Base-by-base conservation (phyloP, 257 asterid genomes). In the Solanum sitiens region DNA sequence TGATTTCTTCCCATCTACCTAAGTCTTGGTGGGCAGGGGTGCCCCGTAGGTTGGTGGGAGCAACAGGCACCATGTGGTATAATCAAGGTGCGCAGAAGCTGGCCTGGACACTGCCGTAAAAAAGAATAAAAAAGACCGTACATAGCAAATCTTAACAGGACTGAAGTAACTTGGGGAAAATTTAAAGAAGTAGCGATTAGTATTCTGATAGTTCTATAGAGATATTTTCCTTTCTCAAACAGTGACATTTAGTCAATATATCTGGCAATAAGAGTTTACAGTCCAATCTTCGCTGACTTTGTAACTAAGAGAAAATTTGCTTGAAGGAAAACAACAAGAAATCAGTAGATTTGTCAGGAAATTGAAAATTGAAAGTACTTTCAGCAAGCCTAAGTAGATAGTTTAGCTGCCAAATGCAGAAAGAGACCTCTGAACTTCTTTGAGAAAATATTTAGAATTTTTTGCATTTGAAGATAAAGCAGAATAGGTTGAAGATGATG, bases 391-490 rank as follows among this genome's bases (percentile, higher is more conserved):
- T 21, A 30, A 45, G 32, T n/a, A 37, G 56, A 37, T 27, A 53
- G 74, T 39, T 77, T 70, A 50, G 67, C 39, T 87, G 59, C 84
- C 84, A 87, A 87, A 87, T 21, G 37, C 87, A 76, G 87, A 61
- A 56, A 87, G 73, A 32, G 87, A 45, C 86, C 83, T 87, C 56
- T 87, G 83, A 83, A 87, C 89, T 68, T 87, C 80, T 68, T 83
- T 87, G 87, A 87, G 42, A 33, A 87, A 42, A 42, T 11, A 44
- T 44, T 87, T 68, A 4, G 89, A 59, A 33, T 5, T 56, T 86
- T 77, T 39, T 44, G 86, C 67, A 25, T 73, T 86, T 71, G 88
- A 33, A 20, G 86, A 5, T 45, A 86, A 35, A 77, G 83, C 82
- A 63, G 33, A 42, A 16, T 39, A 53, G 12, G 59, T 40, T 47